Evolutionary conservation across 371 early-diverging fungal genomes (phyloP).

Genomic region (Syncephalastrum racemosum): DNA sequence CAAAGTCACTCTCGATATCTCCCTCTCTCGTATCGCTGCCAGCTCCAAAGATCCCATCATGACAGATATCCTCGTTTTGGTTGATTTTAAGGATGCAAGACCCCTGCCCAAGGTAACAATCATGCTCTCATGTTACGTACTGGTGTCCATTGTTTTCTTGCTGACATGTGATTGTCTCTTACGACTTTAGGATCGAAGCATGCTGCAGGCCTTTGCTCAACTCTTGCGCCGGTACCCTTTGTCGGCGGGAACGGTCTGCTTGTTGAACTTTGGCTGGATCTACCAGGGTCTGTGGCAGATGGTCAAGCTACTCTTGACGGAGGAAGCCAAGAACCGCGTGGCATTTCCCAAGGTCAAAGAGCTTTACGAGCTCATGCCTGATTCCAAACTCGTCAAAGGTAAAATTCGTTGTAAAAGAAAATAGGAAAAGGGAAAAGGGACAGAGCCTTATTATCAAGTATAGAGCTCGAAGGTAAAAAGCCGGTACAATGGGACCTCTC

Average conservation of each 20-base stretch:
- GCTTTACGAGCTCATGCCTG: conserved; percentile 20
- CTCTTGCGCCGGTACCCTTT: conserved; percentile 41
- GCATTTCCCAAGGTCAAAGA: conserved; percentile 35
- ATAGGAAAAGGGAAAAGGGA: neutral
- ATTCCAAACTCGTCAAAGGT: conserved; percentile 32
- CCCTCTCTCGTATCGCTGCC: conserved; percentile 18
- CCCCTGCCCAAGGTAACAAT: conserved; percentile 33
- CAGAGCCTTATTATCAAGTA: neutral
- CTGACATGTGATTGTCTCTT: conserved; percentile 5
- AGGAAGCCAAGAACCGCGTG: conserved; percentile 44
- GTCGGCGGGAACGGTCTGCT: conserved; percentile 34
- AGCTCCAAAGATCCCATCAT: conserved; percentile 20
- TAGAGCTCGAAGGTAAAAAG: conserved; percentile 28
- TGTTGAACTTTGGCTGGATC: conserved; percentile 51
- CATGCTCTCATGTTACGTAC: neutral
- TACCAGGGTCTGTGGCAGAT: conserved; percentile 54
- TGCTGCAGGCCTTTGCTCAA: conserved; percentile 31
- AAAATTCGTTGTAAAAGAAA: neutral
- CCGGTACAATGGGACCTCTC: conserved; percentile 20
- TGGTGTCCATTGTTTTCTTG: neutral
- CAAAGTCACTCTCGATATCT: conserved; percentile 22
- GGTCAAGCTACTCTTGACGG: conserved; percentile 39
- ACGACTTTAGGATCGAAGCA: conserved; percentile 26
- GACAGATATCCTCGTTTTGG: conserved; percentile 31
- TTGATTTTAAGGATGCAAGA: conserved; percentile 40